These are phyloP conservation scores for Paramecium tetraurelia DNA, from an alignment of 73 alveolate genomes.

Conservation along the genomic window DNA sequence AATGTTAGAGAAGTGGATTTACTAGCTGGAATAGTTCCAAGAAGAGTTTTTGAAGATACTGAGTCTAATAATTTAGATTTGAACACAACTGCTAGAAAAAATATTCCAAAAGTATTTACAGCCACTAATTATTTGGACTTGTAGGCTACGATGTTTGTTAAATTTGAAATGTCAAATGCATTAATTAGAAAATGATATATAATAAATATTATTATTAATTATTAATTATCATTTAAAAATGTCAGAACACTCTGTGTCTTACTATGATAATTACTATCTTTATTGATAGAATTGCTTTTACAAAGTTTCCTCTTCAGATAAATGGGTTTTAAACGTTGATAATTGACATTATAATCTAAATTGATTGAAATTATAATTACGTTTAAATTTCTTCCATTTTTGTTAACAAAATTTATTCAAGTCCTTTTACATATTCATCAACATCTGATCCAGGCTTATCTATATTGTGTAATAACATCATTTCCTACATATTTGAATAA, in stretches of 20 bases:
- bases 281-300: constrained; percentile 47
- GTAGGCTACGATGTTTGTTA: constrained; percentile 29
- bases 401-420: constrained; percentile 84
- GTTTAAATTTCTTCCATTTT: constrained; percentile 78
- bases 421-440: constrained; percentile 89
- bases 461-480: constrained; percentile 94
- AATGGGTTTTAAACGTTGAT: constrained; percentile 17
- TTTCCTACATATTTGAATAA: constrained; percentile 68
- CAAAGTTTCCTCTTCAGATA: constrained; percentile 49
- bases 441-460: constrained; percentile 99
- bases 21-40: constrained; percentile 45
- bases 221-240: constrained; percentile 90
- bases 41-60: constrained; percentile 50
- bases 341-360: constrained; percentile 4
- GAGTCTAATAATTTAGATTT: constrained; percentile 52
- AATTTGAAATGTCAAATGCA: constrained; percentile 34
- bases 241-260: constrained; percentile 74
- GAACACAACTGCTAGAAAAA: constrained; percentile 57
- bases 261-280: constrained; percentile 67
- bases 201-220: constrained; percentile 25
- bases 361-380: not conserved
- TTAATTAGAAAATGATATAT: not conserved
- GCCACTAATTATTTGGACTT: constrained; percentile 46
- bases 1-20: constrained; percentile 54
- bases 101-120: constrained; percentile 50